These are phyloP conservation scores for Aureobasidium uvarum DNA, from an alignment of 2,329 filamentous ascomycete species.

Conservation along the genomic window DNA sequence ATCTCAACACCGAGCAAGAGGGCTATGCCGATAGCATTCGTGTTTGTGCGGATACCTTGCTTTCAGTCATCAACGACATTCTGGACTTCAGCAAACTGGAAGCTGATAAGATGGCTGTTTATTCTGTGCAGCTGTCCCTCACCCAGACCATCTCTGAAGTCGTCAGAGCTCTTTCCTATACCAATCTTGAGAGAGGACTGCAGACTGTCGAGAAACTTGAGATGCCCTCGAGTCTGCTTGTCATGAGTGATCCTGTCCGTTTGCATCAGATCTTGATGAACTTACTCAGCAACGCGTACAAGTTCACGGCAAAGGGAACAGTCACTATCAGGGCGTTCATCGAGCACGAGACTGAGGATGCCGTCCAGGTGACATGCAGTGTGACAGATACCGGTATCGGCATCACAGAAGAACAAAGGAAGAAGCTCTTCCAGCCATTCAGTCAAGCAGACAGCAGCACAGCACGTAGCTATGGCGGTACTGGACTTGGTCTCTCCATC, in stretches of 20 bases:
- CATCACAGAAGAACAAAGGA: constrained; percentile 76
- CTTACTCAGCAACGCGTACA: constrained; percentile 87
- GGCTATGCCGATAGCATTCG: constrained; percentile 63
- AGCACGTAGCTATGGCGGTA: constrained; percentile 86
- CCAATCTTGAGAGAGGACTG: constrained; percentile 60
- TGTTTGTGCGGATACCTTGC: constrained; percentile 59
- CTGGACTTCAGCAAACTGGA: constrained; percentile 55
- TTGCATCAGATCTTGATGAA: constrained; percentile 64
- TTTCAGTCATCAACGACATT: constrained; percentile 55
- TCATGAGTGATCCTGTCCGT: constrained; percentile 53
- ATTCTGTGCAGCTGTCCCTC: constrained; percentile 53
- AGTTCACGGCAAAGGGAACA: constrained; percentile 84
- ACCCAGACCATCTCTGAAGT: constrained; percentile 63
- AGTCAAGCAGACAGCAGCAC: constrained; percentile 90
- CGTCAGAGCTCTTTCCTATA: constrained; percentile 61
- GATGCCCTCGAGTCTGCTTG: constrained; percentile 54
- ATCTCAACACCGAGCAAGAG: constrained; percentile 57
- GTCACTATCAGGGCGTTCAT: constrained; percentile 79
- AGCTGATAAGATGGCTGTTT: constrained; percentile 59
- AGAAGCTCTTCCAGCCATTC: constrained; percentile 87
- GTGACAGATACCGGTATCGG: constrained; percentile 90
- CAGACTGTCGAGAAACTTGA: constrained; percentile 58
- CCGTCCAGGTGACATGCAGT: constrained; percentile 75
- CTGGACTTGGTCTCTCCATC: constrained; percentile 85
- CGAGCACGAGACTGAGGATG: constrained; percentile 66